Percentiles rank a stretch among this genome's conserved stretches.
phyloP scores from a whole-genome alignment of 78 protist genomes.

The Dictyostelium brefeldianum region DNA sequence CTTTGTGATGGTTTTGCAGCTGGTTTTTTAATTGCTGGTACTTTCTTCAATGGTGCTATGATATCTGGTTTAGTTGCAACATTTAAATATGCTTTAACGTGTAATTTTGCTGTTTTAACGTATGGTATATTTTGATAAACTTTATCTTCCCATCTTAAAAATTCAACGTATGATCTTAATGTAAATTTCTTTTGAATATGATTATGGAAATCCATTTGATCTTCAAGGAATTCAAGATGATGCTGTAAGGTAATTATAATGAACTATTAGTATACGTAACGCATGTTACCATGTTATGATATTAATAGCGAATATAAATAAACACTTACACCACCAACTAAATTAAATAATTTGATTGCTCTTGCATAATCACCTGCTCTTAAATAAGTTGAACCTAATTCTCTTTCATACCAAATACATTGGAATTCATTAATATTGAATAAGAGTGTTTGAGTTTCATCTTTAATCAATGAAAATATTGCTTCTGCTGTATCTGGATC shows the following conservation, averaged over 20 bases:
- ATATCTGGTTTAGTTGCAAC: slow-evolving; percentile 1
- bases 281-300: no score
- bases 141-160: slow-evolving; percentile 78
- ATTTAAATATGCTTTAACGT: background rate
- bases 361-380: slow-evolving; percentile 53
- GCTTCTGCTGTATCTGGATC: slow-evolving; percentile 69
- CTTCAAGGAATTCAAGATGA: slow-evolving; percentile 92
- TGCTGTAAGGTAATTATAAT: slow-evolving; percentile 61
- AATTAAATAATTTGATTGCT: slow-evolving; percentile 86
- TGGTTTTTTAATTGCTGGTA: slow-evolving; percentile 19
- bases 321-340: slow-evolving; percentile 81
- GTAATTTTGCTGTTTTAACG: background rate
- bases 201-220: slow-evolving; percentile 97
- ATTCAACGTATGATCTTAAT: slow-evolving; percentile 91
- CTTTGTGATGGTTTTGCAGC: background rate
- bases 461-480: slow-evolving; percentile 82
- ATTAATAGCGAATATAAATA: no score
- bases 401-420: slow-evolving; percentile 91
- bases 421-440: slow-evolving; percentile 88
- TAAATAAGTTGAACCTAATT: slow-evolving; percentile 46
- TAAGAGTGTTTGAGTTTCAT: slow-evolving; percentile 16
- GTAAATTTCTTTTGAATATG: slow-evolving; percentile 95
- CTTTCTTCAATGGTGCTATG: slow-evolving; percentile 9
- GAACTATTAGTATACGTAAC: background rate
- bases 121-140: slow-evolving; percentile 14